A percentile compares a stretch with the other conserved stretches of the same genome.
These are phyloP conservation scores for Parasitella parasitica DNA, from an alignment of 371 early-diverging fungal genomes.

Conservation along the genomic window DNA sequence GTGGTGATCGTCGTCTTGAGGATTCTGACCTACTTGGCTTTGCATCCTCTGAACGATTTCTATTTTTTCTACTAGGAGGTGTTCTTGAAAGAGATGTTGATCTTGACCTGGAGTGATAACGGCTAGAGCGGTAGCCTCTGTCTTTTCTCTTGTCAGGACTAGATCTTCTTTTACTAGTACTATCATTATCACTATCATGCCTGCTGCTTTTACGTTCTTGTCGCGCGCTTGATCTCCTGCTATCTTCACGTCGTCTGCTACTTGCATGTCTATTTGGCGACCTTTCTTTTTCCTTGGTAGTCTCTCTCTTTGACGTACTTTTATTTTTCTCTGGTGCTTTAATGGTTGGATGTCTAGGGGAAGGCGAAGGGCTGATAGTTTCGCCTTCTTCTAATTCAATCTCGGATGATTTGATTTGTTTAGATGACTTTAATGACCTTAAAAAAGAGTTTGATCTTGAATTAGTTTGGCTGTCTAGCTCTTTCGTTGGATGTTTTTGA, in stretches of 20 bases:
- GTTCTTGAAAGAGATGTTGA: neutral
- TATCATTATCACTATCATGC: neutral
- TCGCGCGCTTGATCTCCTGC: neutral
- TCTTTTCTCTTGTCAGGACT: neutral
- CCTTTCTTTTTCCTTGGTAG: neutral
- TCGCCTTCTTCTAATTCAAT: constrained; percentile 30
- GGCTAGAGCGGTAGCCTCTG: neutral
- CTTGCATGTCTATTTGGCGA: neutral
- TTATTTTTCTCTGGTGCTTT: neutral
- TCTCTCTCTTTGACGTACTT: neutral
- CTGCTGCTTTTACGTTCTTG: neutral
- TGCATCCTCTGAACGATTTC: neutral
- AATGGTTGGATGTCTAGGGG: constrained; percentile 1
- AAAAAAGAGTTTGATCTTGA: constrained; percentile 1
- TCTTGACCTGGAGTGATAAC: neutral
- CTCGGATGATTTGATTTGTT: constrained; percentile 4
- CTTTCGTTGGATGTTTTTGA: neutral
- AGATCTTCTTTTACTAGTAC: neutral
- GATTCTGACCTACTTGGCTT: neutral
- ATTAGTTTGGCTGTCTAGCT: neutral
- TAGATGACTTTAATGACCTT: neutral
- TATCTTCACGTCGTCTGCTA: neutral
- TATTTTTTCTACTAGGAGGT: neutral
- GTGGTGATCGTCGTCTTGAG: neutral
- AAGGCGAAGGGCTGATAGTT: constrained; percentile 25